These are phyloP conservation scores for Ogataea pignaliae DNA, from an alignment of 805 yeast species.

Conservation along the genomic window DNA sequence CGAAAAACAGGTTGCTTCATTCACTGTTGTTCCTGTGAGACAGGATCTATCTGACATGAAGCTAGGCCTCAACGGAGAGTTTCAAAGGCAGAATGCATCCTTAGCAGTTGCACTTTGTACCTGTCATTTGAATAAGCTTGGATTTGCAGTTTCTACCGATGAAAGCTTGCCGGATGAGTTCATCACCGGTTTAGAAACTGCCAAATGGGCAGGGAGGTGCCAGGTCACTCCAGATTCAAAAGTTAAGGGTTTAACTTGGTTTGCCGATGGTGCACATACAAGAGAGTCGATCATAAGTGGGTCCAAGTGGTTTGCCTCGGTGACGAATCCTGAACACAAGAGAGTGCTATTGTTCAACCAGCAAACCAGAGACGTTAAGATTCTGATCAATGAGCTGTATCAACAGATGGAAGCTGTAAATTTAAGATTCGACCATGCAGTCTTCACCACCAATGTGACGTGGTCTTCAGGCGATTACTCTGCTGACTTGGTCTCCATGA, in stretches of 20 bases:
- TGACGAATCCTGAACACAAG: conserved; percentile 26
- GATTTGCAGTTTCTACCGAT: conserved; percentile 30
- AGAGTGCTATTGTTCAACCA: conserved; percentile 80
- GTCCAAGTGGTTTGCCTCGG: conserved; percentile 64
- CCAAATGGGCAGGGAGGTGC: conserved; percentile 96
- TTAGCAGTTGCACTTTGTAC: conserved; percentile 71
- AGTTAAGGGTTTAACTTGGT: conserved; percentile 60
- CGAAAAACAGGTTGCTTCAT: conserved; percentile 49
- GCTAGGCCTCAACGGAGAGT: conserved; percentile 78
- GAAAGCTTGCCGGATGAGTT: conserved; percentile 45
- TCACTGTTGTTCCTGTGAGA: conserved; percentile 49
- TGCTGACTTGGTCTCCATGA: conserved; percentile 80
- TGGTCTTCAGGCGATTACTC: conserved; percentile 81
- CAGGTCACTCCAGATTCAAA: conserved; percentile 51
- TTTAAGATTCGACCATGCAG: conserved; percentile 62
- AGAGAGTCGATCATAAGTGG: conserved; percentile 82
- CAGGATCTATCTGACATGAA: conserved; percentile 36
- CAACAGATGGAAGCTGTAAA: conserved; percentile 33
- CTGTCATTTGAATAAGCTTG: conserved; percentile 51
- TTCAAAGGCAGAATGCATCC: conserved; percentile 83
- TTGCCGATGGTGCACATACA: conserved; percentile 94
- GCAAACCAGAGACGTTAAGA: conserved; percentile 82
- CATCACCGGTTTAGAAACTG: conserved; percentile 53
- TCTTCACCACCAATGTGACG: conserved; percentile 89
- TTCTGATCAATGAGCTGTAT: conserved; percentile 53